Evolutionary conservation across 2,329 filamentous ascomycete genomes (phyloP).

Genomic region (Sporothrix globosa): DNA sequence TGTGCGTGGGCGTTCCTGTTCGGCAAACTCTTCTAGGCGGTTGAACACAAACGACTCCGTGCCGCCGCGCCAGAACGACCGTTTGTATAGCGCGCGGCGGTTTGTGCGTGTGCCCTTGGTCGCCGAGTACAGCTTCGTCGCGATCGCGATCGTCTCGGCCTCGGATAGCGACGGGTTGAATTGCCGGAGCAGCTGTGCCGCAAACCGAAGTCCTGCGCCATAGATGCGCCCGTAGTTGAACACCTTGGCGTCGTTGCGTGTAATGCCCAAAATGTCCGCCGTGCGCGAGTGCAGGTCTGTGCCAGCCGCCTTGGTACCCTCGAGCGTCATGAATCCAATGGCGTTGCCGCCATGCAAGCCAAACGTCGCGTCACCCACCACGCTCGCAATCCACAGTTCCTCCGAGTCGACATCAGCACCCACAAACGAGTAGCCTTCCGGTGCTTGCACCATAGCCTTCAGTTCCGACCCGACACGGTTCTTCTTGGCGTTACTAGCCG

Average conservation of each 20-base stretch:
- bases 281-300: conserved; percentile 95
- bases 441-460: conserved; percentile 94
- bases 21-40: conserved; percentile 94
- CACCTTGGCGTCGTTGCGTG: conserved; percentile 91
- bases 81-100: conserved; percentile 70
- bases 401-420: conserved; percentile 97
- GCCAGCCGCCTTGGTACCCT: conserved; percentile 90
- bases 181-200: conserved; percentile 83
- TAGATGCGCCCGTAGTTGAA: conserved; percentile 99
- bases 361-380: conserved; percentile 93
- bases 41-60: conserved; percentile 99
- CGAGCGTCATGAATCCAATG: conserved; percentile 97
- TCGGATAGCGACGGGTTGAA: conserved; percentile 89
- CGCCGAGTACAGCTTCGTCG: conserved; percentile 78
- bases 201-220: conserved; percentile 94
- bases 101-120: conserved; percentile 90
- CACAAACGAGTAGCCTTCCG: conserved; percentile 88
- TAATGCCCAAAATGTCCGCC: conserved; percentile 88
- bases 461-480: conserved; percentile 96
- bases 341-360: conserved; percentile 94
- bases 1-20: conserved; percentile 87
- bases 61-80: conserved; percentile 90
- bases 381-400: conserved; percentile 96
- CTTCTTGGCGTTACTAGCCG: conserved; percentile 93
- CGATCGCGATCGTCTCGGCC: conserved; percentile 72